phyloP scores from a whole-genome alignment of 208 protist species.

The Acanthamoeba healyi region DNA sequence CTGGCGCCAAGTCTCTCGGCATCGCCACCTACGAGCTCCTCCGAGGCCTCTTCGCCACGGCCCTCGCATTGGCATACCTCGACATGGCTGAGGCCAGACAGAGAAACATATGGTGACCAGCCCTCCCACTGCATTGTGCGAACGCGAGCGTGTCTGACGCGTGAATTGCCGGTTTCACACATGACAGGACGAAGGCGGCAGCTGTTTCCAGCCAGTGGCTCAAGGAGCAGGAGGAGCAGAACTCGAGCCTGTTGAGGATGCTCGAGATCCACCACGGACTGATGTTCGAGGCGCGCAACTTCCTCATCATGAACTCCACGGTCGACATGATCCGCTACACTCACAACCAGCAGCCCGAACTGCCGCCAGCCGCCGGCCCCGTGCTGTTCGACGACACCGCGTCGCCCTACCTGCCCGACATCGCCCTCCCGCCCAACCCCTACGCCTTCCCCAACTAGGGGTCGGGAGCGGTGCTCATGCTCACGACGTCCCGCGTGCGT shows the following conservation, averaged over 20 bases:
- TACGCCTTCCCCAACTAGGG: too few relatives aligned
- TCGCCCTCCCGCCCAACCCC: background rate
- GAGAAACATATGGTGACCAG: too few relatives aligned
- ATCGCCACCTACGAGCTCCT: conserved; percentile 2
- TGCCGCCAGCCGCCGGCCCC: background rate
- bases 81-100: background rate
- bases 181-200: too few relatives aligned
- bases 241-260: background rate
- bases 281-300: background rate
- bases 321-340: background rate
- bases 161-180: too few relatives aligned
- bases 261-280: background rate
- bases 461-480: too few relatives aligned
- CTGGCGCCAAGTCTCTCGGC: background rate
- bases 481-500: too few relatives aligned
- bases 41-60: background rate
- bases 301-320: background rate
- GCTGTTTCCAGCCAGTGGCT: background rate
- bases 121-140: too few relatives aligned
- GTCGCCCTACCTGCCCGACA: background rate
- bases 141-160: too few relatives aligned
- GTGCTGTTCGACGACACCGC: background rate
- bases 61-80: conserved; percentile 24
- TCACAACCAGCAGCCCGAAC: background rate
- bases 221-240: background rate